Evolutionary conservation across 306 rosid genomes (phyloP).

Genomic region (Castanea crenata): DNA sequence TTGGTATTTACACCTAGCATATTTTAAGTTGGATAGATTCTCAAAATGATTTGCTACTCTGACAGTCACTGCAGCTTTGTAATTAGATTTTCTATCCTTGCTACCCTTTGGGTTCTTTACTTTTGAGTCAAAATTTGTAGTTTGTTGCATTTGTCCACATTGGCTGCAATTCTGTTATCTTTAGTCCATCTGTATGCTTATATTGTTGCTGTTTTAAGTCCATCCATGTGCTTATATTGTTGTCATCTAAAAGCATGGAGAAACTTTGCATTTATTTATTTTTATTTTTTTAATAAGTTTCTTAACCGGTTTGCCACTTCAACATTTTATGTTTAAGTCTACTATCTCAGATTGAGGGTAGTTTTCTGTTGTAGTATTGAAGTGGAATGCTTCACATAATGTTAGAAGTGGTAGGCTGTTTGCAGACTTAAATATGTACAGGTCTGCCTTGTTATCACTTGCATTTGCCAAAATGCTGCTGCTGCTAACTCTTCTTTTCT

Average conservation of each 20-base stretch:
- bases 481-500: too few relatives aligned
- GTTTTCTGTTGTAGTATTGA: neutral
- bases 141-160: too few relatives aligned
- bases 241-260: too few relatives aligned
- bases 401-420: neutral
- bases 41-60: neutral
- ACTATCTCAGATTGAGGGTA: neutral
- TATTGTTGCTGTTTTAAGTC: too few relatives aligned
- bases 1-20: neutral
- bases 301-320: neutral
- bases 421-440: neutral
- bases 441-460: neutral
- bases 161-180: too few relatives aligned
- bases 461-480: neutral
- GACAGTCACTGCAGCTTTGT: neutral
- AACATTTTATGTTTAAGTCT: neutral
- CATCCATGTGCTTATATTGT: too few relatives aligned
- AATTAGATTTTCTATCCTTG: neutral
- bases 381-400: neutral
- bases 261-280: neutral
- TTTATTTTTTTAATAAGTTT: neutral
- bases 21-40: neutral
- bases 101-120: neutral
- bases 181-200: too few relatives aligned
- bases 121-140: neutral